Conservation (phyloP, 1,284 basidiomycete genomes). For the Sporisorium reilianum region DNA sequence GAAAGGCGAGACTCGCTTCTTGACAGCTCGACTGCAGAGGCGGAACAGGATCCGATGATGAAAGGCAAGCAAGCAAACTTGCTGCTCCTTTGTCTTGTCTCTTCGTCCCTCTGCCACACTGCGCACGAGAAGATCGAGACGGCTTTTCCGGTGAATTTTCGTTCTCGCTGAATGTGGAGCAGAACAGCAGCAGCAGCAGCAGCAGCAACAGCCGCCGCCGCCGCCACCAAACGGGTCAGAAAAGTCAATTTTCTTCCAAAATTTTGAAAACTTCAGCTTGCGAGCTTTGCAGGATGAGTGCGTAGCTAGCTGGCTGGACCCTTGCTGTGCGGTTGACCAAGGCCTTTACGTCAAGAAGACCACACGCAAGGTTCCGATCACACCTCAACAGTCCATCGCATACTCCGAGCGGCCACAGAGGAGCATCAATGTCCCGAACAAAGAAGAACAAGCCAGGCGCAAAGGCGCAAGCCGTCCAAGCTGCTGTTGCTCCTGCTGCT, state of each 20-base stretch:
- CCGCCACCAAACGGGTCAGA: neutral
- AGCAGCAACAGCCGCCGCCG: neutral
- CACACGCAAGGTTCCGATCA: neutral
- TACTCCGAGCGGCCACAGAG: no score
- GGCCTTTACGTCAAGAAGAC: neutral
- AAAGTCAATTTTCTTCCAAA: slow-evolving; percentile 33
- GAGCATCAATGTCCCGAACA: slow-evolving; percentile 31
- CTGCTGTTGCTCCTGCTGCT: slow-evolving; percentile 4
- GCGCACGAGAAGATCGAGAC: slow-evolving; percentile 13
- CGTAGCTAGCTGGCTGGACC: slow-evolving; percentile 6
- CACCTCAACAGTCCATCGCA: neutral
- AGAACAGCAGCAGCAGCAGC: neutral
- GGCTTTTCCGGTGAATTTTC: slow-evolving; percentile 11
- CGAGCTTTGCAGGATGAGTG: no score
- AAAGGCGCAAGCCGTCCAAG: slow-evolving; percentile 4
- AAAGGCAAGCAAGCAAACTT: no score
- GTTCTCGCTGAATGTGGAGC: slow-evolving; percentile 27
- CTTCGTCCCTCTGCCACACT: neutral
- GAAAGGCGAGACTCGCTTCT: neutral
- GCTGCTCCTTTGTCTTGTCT: slow-evolving; percentile 3
- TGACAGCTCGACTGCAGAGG: slow-evolving; percentile 4
- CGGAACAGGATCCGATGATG: slow-evolving; percentile 7
- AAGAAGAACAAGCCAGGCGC: slow-evolving; percentile 37
- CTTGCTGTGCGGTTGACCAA: slow-evolving; percentile 12
- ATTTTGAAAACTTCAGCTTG: slow-evolving; percentile 24